Base-by-base conservation (phyloP, 2,329 filamentous ascomycete species). In the Verticillium klebahnii region DNA sequence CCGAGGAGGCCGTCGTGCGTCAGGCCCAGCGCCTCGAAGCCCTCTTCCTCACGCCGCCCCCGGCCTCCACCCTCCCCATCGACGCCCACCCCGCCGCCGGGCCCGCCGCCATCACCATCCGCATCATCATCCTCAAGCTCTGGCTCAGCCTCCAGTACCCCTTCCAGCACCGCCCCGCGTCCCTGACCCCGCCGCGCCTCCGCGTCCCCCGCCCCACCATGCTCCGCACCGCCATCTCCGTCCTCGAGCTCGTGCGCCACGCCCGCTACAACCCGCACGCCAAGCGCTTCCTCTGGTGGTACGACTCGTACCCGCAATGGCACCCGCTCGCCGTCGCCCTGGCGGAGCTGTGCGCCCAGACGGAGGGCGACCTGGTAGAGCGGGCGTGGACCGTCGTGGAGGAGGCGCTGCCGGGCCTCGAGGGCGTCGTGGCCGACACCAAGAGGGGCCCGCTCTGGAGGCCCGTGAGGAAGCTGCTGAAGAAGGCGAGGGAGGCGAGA, bases 231-330 rank as follows among this genome's bases (percentile, higher is more conserved):
- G 79, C 82, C 5, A 69, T 82, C 19, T 77, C 79, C 17, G 75
- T 78, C 57, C 75, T 84, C 58, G 78, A 82, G 61, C 70, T 80
- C 19, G 71, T 70, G 54, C 72, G 69, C 19, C 45, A 52, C 12
- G 45, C 45, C 8, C n/a, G 45, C 3, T 19, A 52, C 9, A 9
- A 52, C 45, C 45, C 45, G 17, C 45, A 52, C 9, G 45, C 45
- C 1, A 72, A 74, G 14, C 70, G 75, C 3, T 83, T 77, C 69
- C 68, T 70, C 23, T 84, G 82, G 79, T 81, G 81, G 75, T 73
- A 76, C n/a, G 69, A 75, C 15, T 78, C 74, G 1, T 85, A 82
- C 69, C 78, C 83, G 15, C 82, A 83, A 62, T 85, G 83, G 83
- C 82, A 85, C 65, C 77, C 81, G 8, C 71, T 85, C 0, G 81